Percentiles rank a stretch among this genome's conserved stretches.
These are phyloP conservation scores for Lagenidium giganteum DNA, from an alignment of 352 stramenopile species.

Conservation along the genomic window DNA sequence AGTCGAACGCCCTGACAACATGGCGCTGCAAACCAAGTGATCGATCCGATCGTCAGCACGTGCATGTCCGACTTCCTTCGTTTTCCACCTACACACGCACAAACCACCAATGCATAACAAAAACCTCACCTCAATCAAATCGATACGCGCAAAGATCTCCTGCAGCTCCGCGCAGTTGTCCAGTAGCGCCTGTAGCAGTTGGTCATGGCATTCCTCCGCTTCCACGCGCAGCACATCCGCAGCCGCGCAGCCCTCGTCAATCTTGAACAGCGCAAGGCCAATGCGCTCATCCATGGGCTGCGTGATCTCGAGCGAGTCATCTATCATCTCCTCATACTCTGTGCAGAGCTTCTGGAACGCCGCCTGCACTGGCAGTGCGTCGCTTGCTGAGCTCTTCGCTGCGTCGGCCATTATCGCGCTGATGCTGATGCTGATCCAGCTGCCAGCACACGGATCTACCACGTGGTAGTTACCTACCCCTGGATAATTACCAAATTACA, in stretches of 20 bases:
- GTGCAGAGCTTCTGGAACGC: slow-evolving; percentile 52
- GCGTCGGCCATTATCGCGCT: background rate
- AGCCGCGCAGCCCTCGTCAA: slow-evolving; percentile 60
- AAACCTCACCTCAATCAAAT: slow-evolving; percentile 60
- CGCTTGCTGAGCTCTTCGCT: slow-evolving; percentile 17
- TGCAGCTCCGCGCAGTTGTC: slow-evolving; percentile 71
- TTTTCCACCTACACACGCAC: background rate
- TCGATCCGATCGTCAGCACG: too few species aligned
- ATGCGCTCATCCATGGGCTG: slow-evolving; percentile 63
- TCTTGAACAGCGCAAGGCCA: slow-evolving; percentile 78
- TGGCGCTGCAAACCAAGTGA: slow-evolving; percentile 40
- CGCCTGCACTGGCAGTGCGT: too few species aligned
- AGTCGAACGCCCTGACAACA: slow-evolving; percentile 43
- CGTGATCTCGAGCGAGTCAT: slow-evolving; percentile 49
- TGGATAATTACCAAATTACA: too few species aligned
- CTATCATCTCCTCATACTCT: slow-evolving; percentile 67
- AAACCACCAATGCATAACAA: background rate
- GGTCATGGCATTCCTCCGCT: slow-evolving; percentile 34
- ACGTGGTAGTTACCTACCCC: too few species aligned
- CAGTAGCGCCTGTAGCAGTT: slow-evolving; percentile 49
- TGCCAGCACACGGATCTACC: too few species aligned
- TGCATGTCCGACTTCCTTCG: too few species aligned
- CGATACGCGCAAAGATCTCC: slow-evolving; percentile 70
- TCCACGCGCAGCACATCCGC: slow-evolving; percentile 48
- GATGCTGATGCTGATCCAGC: slow-evolving; percentile 12